Evolutionary conservation across 1,139 yeast genomes (phyloP), one percentile per base, ranked within the genome.

Genomic region (Diutina siamensis): DNA sequence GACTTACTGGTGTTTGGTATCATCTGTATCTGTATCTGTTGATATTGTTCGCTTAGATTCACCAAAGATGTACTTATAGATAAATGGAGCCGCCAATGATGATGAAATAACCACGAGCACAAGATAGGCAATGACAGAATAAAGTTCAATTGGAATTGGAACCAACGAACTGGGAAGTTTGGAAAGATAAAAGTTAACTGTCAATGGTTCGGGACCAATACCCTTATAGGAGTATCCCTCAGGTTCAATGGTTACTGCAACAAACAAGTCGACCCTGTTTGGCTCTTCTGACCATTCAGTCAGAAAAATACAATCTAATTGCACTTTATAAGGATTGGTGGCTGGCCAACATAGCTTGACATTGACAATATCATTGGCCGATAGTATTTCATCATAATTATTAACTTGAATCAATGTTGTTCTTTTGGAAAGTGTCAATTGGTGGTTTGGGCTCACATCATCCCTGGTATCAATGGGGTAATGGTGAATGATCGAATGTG

Each of bases 401-500:
- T 40, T 27, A 21, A 40, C 27, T 18, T 40, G 44, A 2, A 40
- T n/a, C 15, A 18, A 18, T 15, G 44, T 40, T 3, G 44, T 40
- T 8, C 25, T 20, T 18, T 27, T 9, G 3, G 9, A 4, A 17
- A 38, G 42, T 5, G 2, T 25, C 21, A 38, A 4, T 17, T 7
- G 32, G 3, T 25, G 42, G 15, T 25, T 9, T 1, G 21, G 8
- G 5, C 32, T 25, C 13, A n/a, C 15, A 17, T 22, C 5, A 4
- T n/a, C 17, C 8, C 15, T 4, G n/a, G 42, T 38, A 20, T 25
- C 42, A n/a, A 38, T 25, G 42, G 42, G 32, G 15, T 25, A 38
- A 18, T 38, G 42, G 15, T 38, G 42, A 25, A 38, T 38, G 31
- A 38, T 25, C 10, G 42, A 21, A 17, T 25, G 42, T 8, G 42